Evolutionary conservation across 169 alveolate genomes (phyloP), one percentile per base, ranked within the genome.

Genomic region (Cryptosporidium ubiquitum): DNA sequence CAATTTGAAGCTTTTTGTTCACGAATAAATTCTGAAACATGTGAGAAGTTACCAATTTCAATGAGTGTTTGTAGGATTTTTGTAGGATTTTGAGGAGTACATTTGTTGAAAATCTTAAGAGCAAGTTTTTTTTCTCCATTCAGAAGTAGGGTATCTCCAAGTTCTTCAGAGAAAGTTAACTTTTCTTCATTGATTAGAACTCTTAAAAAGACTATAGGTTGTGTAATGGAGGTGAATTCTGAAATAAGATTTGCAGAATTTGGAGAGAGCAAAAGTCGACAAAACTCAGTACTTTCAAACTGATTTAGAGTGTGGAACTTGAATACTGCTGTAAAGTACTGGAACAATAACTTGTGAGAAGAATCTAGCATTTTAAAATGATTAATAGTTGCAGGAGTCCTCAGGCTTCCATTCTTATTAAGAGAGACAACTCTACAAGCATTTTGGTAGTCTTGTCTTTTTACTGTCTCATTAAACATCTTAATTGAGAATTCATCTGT

Each of bases 171-270:
- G 86, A 96, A 97, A 39, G 99, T 98, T 70, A 99, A 93, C 94
- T 98, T 98, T 70, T 96, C 99, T 86, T 97, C 98, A 60, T 96
- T 95, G 74, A 99, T 94, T 99, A 99, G 98, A 84, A 96, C 96
- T 92, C 97, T 98, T 37, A 99, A 91, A 61, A 98, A 84, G 23
- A 40, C 12, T 12, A 44, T 1, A 37, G 89, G 79, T 23, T 52
- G 58, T 16, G 69, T 52, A 20, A 68, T 58, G 1, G 85, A 33
- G 7, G 68, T 16, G 23, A 42, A 74, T 42, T 37, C 73, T 1
- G 85, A 60, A 26, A 86, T 49, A 95, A 95, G 75, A 94, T 93
- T 73, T 96, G 94, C 47, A 10, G 51, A 52, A 18, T 95, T 96
- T 94, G 98, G 99, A 33, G 96, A 95, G 84, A 98, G 97, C 57